phyloP scores from a whole-genome alignment of 768 basidiomycete genomes.

The Favolaschia claudopus region DNA sequence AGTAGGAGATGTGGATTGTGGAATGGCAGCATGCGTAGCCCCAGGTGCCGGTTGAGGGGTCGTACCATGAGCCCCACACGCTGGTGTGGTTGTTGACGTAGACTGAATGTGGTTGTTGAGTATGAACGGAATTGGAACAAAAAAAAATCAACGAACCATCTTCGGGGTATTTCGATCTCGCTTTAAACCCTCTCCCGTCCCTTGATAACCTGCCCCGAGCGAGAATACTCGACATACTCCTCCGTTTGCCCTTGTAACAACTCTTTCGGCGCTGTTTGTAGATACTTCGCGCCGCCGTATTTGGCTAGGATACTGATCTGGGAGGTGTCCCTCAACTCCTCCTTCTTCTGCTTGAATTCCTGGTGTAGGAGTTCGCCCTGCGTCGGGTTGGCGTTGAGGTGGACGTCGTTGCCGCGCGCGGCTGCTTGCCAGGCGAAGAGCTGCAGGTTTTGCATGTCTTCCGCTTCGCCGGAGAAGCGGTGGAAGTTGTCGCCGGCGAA shows the following conservation, averaged over 20 bases:
- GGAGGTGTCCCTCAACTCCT: slow-evolving; percentile 84
- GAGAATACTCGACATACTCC: slow-evolving; percentile 96
- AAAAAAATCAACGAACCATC: slow-evolving; percentile 71
- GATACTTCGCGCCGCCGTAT: slow-evolving; percentile 94
- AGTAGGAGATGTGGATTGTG: slow-evolving; percentile 85
- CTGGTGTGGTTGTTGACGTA: slow-evolving; percentile 91
- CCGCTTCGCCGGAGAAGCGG: slow-evolving; percentile 91
- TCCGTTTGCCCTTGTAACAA: slow-evolving; percentile 96
- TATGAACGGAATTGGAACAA: slow-evolving; percentile 1
- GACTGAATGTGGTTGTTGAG: slow-evolving; percentile 53
- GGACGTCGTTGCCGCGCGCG: slow-evolving; percentile 91
- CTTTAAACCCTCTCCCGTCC: slow-evolving; percentile 90
- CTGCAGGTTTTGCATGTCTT: slow-evolving; percentile 90
- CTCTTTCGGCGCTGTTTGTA: slow-evolving; percentile 90
- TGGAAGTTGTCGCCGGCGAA: slow-evolving; percentile 98
- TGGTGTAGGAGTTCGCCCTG: slow-evolving; percentile 92
- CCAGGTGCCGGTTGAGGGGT: slow-evolving; percentile 74
- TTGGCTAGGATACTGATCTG: slow-evolving; percentile 90
- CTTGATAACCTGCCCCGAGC: slow-evolving; percentile 89
- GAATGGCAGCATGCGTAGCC: slow-evolving; percentile 97
- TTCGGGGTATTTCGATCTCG: slow-evolving; percentile 93
- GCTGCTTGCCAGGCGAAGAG: slow-evolving; percentile 98
- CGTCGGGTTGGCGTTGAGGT: slow-evolving; percentile 95
- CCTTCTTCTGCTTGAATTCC: slow-evolving; percentile 93
- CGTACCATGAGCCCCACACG: slow-evolving; percentile 99